phyloP scores from a whole-genome alignment of 1,284 basidiomycete species.

The Heterobasidion parviporum region DNA sequence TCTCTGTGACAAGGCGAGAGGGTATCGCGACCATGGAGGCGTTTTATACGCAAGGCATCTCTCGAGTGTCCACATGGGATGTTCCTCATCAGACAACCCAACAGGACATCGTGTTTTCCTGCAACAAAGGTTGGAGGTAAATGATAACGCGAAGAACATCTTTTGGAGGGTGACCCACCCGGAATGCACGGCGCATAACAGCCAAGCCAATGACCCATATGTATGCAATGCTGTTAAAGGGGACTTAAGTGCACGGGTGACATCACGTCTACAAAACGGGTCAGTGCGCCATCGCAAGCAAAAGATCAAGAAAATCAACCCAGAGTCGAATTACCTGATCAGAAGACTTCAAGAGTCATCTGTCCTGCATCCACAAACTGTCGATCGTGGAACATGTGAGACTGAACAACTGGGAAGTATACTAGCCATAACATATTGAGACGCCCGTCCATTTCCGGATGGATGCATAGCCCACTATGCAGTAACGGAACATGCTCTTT shows the following conservation, averaged over 20 bases:
- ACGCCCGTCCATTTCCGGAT: too few species aligned
- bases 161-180: not conserved
- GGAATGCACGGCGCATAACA: not conserved
- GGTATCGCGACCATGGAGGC: too few species aligned
- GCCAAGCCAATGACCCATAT: not conserved
- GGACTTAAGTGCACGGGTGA: not conserved
- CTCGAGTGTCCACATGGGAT: not conserved
- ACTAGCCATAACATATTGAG: too few species aligned
- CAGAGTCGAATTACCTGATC: not conserved
- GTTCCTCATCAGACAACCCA: not conserved
- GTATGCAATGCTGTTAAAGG: not conserved
- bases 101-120: too few species aligned
- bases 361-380: too few species aligned
- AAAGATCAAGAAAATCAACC: not conserved
- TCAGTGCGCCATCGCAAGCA: not conserved
- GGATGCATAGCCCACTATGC: too few species aligned
- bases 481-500: too few species aligned
- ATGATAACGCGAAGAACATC: not conserved
- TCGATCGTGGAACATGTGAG: too few species aligned
- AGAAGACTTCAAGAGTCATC: too few species aligned
- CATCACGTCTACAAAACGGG: not conserved
- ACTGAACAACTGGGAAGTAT: too few species aligned
- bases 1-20: not conserved
- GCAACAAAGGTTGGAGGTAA: not conserved
- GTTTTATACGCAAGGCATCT: not conserved